Evolutionary conservation across 805 yeast genomes (phyloP), one percentile per base, ranked within the genome.

Genomic region (Priceomyces carsonii): DNA sequence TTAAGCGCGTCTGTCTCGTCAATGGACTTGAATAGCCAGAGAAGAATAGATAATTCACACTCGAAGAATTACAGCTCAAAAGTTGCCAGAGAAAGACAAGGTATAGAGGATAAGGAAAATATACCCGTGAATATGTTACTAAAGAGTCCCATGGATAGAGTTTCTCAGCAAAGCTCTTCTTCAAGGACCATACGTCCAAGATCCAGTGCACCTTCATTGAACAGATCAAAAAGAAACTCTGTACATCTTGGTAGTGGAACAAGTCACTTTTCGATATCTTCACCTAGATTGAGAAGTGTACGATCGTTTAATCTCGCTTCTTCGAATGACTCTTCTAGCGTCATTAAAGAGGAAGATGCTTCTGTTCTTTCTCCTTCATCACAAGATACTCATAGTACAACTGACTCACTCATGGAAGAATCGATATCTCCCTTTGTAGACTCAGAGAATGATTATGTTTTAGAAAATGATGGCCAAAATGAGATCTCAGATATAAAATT

Each of bases 201-300:
- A 21, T 44, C 53, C 3, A 52, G 57, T 29, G 52, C 52, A 3
- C 57, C 58, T 4, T 51, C 47, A 28, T 45, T 56, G 29, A 40
- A 36, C 8, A 28, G 37, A 24, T 29, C 41, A 20, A 40, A 40
- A 19, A 28, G 48, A 19, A 35, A 27, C 25, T 40, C 45, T 17
- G 32, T 41, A 32, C 33, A 38, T 14, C 9, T 29, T 12, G 33
- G 33, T 2, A 25, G 21, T 25, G 34, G 34, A 10, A 5, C 15
- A 20, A 15, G 29, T 17, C 14, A 9, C 30, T 17, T 21, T 29
- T 18, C 20, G 13, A 14, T 18, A 12, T 16, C 19, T n/a, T 18
- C 28, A 29, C 33, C 15, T 20, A 21, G 18, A 21, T 29, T 19
- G 32, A 33, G 37, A 38, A 45, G 15, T 33, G 35, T 9, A 18